These are phyloP conservation scores for Talaromyces proteolyticus DNA, from an alignment of 495 filamentous ascomycete genomes.

Conservation along the genomic window DNA sequence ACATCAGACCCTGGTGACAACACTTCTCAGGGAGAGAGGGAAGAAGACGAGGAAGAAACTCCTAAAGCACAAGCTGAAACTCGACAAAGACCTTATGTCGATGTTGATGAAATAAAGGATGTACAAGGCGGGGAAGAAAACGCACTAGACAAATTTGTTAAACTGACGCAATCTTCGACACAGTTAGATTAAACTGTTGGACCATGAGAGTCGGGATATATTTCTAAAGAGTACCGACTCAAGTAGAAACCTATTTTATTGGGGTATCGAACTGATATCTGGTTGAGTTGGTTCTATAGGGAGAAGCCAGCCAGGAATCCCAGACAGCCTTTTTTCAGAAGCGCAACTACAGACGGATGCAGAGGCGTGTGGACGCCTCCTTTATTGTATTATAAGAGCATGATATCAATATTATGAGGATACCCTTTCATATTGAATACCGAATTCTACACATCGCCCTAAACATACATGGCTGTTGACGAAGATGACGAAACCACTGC, in stretches of 20 bases:
- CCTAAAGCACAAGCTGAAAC: constrained; percentile 4
- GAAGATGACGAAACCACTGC: constrained; percentile 2
- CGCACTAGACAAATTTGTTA: constrained; percentile 1
- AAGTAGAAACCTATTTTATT: neutral
- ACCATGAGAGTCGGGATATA: neutral
- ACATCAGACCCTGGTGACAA: neutral
- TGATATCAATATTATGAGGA: neutral
- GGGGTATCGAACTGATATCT: neutral
- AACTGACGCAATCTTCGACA: constrained; percentile 6
- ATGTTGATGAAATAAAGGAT: neutral
- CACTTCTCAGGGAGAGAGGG: constrained; percentile 2
- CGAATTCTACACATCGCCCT: neutral
- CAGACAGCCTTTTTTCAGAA: too few species aligned
- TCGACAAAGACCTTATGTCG: neutral
- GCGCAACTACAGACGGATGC: neutral
- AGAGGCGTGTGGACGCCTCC: neutral
- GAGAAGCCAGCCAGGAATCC: too few species aligned
- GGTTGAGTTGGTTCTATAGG: too few species aligned
- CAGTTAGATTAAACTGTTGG: neutral
- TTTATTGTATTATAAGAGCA: neutral
- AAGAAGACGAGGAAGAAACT: constrained; percentile 8
- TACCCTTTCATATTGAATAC: neutral
- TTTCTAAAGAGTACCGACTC: too few species aligned
- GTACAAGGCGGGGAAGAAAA: neutral
- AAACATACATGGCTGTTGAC: constrained; percentile 14